These are phyloP conservation scores for Uronychia setigera DNA, from an alignment of 73 alveolate species.

Conservation along the genomic window DNA sequence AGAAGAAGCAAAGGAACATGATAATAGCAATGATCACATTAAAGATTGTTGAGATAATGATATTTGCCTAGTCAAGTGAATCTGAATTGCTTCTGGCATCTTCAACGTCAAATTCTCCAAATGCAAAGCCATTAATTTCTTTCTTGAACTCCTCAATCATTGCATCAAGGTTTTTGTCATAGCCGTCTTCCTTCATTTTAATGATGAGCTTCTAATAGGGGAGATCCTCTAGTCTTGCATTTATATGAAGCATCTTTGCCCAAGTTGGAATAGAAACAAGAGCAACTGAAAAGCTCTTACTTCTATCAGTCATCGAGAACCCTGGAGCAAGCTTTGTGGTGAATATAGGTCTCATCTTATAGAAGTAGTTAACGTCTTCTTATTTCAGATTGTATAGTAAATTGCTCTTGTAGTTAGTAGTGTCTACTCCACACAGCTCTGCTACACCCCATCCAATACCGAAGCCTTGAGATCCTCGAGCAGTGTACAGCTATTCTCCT, in stretches of 20 bases:
- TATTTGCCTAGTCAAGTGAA: conserved; percentile 59
- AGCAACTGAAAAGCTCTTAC: background rate
- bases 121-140: conserved; percentile 6
- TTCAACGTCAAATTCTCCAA: conserved; percentile 23
- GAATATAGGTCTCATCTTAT: conserved; percentile 28
- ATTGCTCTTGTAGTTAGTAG: conserved; percentile 21
- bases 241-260: background rate
- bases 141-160: conserved; percentile 11
- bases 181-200: background rate
- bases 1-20: conserved; percentile 94
- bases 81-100: conserved; percentile 49
- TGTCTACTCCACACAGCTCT: conserved; percentile 23
- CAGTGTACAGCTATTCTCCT: conserved; percentile 65
- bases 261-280: conserved; percentile 11
- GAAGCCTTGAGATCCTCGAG: conserved; percentile 58
- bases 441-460: conserved; percentile 50
- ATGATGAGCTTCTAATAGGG: background rate
- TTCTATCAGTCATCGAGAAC: conserved; percentile 20
- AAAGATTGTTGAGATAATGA: conserved; percentile 54
- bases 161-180: background rate
- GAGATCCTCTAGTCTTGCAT: background rate
- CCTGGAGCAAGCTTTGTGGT: conserved; percentile 6
- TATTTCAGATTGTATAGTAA: conserved; percentile 5
- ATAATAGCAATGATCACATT: conserved; percentile 82
- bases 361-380: background rate